Conservation (phyloP, 2,329 filamentous ascomycete species). For the Fusarium oligoseptatum region DNA sequence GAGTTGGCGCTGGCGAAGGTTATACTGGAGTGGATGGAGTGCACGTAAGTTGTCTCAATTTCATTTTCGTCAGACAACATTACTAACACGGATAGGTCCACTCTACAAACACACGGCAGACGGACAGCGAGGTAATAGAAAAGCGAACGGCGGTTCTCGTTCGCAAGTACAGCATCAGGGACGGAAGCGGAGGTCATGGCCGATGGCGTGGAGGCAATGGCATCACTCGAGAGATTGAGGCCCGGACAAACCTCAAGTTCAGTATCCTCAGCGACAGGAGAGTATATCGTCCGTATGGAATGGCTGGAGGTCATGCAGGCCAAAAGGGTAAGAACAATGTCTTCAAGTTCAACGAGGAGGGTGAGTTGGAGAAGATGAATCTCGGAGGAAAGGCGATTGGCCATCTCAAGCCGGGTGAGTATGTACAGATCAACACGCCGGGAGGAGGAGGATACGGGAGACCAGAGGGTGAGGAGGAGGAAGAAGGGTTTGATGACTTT, state of each 20-base stretch:
- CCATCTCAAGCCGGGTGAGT: constrained; percentile 50
- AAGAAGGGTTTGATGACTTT: constrained; percentile 14
- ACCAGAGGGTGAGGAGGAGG: background rate
- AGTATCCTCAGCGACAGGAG: constrained; percentile 54
- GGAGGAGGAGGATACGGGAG: constrained; percentile 50
- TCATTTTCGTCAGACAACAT: constrained; percentile 52
- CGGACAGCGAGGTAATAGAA: constrained; percentile 80
- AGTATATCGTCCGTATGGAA: constrained; percentile 52
- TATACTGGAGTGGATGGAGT: constrained; percentile 83
- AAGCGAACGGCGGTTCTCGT: constrained; percentile 52
- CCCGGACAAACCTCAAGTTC: constrained; percentile 48
- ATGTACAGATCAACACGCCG: constrained; percentile 53
- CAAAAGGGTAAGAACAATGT: constrained; percentile 47
- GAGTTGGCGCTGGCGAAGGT: constrained; percentile 77
- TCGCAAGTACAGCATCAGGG: constrained; percentile 47
- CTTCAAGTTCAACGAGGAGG: constrained; percentile 46
- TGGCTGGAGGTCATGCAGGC: constrained; percentile 49
- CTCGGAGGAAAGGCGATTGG: constrained; percentile 49
- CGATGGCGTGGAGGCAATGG: constrained; percentile 52
- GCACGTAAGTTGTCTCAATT: constrained; percentile 68
- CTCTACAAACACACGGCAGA: constrained; percentile 89
- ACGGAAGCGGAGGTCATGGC: constrained; percentile 49
- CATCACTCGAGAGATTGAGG: constrained; percentile 53
- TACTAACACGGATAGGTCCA: constrained; percentile 61
- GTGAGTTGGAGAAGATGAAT: constrained; percentile 35